These are phyloP conservation scores for Starmera pachycereana DNA, from an alignment of 805 yeast genomes.

Conservation along the genomic window DNA sequence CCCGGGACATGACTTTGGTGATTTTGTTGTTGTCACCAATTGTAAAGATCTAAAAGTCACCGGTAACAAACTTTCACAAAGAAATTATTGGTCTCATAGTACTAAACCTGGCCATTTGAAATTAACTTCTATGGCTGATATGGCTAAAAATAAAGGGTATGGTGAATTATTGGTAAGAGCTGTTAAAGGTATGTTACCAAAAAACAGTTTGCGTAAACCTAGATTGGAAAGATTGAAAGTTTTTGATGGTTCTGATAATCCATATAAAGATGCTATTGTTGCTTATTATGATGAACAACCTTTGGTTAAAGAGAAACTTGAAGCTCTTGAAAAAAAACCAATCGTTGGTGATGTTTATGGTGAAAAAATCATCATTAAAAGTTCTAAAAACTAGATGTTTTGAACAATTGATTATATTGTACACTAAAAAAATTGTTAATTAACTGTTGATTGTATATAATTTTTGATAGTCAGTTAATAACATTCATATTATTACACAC, in stretches of 20 bases:
- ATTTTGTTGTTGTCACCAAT: constrained; percentile 93
- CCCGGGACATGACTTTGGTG: constrained; percentile 79
- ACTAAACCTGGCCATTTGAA: constrained; percentile 85
- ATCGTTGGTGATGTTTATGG: not conserved
- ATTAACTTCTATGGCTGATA: constrained; percentile 68
- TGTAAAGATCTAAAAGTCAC: constrained; percentile 74
- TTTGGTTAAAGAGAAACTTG: constrained; percentile 33
- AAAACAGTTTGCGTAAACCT: constrained; percentile 67
- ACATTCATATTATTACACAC: too few species aligned
- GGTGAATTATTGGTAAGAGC: constrained; percentile 82
- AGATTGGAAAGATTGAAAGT: constrained; percentile 80
- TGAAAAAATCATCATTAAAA: too few species aligned
- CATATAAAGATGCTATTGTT: constrained; percentile 70
- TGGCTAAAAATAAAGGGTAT: constrained; percentile 71
- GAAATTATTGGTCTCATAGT: constrained; percentile 83
- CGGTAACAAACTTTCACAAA: constrained; percentile 74
- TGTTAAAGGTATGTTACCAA: constrained; percentile 94
- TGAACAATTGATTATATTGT: too few species aligned
- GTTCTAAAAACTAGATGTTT: too few species aligned
- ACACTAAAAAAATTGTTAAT: too few species aligned
- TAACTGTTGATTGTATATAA: too few species aligned
- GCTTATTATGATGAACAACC: constrained; percentile 78
- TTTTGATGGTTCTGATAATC: constrained; percentile 82
- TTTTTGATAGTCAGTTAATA: too few species aligned
- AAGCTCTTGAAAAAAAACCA: not conserved